Conservation (phyloP, 2,329 filamentous ascomycete species). For the Stagonosporopsis tanaceti region DNA sequence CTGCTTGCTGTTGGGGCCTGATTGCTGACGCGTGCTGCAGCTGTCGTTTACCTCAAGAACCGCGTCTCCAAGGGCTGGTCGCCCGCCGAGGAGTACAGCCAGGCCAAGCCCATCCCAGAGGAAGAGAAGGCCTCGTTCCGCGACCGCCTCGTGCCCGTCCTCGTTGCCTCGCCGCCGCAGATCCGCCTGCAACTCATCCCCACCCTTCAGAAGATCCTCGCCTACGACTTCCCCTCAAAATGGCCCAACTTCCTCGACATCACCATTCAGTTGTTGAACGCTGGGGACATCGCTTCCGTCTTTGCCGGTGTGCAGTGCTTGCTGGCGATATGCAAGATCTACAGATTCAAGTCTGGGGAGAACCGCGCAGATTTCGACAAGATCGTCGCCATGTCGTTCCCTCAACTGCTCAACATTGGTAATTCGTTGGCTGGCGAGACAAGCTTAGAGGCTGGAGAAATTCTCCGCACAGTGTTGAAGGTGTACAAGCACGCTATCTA, state of each 20-base stretch:
- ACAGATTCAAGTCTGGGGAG: conserved; percentile 89
- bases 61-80: conserved; percentile 93
- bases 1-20: conserved; percentile 1
- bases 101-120: conserved; percentile 80
- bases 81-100: conserved; percentile 75
- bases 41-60: conserved; percentile 98
- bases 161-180: conserved; percentile 79
- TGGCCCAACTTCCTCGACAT: conserved; percentile 97
- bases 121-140: conserved; percentile 88
- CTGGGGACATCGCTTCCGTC: conserved; percentile 84
- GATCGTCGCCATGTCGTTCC: conserved; percentile 91
- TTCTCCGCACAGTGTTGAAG: conserved; percentile 94
- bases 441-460: conserved; percentile 93
- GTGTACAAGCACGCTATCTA: conserved; percentile 98
- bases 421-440: conserved; percentile 89
- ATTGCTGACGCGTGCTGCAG: conserved; percentile 59
- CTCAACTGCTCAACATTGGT: conserved; percentile 84
- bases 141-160: conserved; percentile 85
- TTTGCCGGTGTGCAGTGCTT: conserved; percentile 94
- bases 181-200: conserved; percentile 94
- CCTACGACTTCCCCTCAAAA: conserved; percentile 91
- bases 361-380: conserved; percentile 88
- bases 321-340: conserved; percentile 92
- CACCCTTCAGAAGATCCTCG: conserved; percentile 92
- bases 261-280: conserved; percentile 86